Evolutionary conservation across 352 stramenopile genomes (phyloP).

Genomic region (Globisporangium yorkense): DNA sequence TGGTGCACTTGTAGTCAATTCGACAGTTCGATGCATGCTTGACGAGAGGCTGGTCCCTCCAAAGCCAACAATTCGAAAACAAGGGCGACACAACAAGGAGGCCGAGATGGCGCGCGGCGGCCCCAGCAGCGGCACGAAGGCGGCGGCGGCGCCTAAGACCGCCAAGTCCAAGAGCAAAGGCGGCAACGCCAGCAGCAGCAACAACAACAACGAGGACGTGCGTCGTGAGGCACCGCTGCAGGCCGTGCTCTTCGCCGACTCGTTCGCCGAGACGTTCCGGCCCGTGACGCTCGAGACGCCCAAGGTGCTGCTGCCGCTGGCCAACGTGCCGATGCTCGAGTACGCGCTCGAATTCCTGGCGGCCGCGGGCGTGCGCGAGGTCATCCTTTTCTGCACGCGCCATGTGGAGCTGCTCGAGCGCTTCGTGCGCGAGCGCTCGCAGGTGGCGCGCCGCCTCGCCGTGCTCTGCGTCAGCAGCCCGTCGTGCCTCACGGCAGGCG

Average conservation of each 20-base stretch:
- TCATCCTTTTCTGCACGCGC: conserved; percentile 93
- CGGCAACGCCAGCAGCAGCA: background rate
- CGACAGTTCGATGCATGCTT: conserved; percentile 1
- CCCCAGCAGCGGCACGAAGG: conserved; percentile 10
- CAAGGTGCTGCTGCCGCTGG: conserved; percentile 94
- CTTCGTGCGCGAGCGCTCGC: conserved; percentile 64
- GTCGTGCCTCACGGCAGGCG: conserved; percentile 87
- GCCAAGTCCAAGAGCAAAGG: conserved; percentile 11
- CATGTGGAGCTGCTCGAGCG: conserved; percentile 85
- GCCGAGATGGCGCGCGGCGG: conserved; percentile 18
- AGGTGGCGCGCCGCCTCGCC: conserved; percentile 47
- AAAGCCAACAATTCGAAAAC: background rate
- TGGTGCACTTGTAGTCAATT: background rate
- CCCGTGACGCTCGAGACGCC: conserved; percentile 84
- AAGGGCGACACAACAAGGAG: background rate
- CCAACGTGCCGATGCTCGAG: conserved; percentile 96
- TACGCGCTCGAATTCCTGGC: conserved; percentile 97
- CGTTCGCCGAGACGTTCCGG: conserved; percentile 92
- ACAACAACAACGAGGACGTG: conserved; percentile 53
- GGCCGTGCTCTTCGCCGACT: conserved; percentile 96
- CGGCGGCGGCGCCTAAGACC: conserved; percentile 6
- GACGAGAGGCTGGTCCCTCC: conserved; percentile 1
- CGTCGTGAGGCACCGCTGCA: conserved; percentile 92
- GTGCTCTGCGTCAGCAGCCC: conserved; percentile 74
- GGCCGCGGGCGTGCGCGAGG: conserved; percentile 91